Evolutionary conservation across 441 rosid species (phyloP), one percentile per base, ranked within the genome.

Genomic region (Gossypium lobatum): DNA sequence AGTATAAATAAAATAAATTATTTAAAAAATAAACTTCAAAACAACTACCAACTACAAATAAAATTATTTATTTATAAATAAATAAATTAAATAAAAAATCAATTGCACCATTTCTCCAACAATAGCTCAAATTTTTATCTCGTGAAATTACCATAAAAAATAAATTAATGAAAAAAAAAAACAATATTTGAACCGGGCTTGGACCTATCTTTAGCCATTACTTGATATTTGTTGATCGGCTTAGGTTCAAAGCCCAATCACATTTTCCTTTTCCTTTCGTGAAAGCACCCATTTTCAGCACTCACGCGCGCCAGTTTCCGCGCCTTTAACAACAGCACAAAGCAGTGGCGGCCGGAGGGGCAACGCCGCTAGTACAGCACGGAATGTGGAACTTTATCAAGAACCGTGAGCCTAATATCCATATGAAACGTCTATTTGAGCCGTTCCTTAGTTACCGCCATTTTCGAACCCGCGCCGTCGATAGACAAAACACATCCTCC

Each of bases 361-460:
- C 54, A n/a, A 9, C 74, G 31, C 59, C n/a, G 65, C 20, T 37
- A n/a, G 45, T 37, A 26, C 17, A 20, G 28, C 71, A 8, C 13
- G 71, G 48, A 61, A 53, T 85, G 94, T 80, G 76, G 87, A 76
- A 45, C 74, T 75, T 78, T 48, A 77, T 79, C 72, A 76, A 80
- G 54, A 71, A 78, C 67, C 71, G 69, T 45, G 59, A 65, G 48
- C 4, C 75, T 50, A 70, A 64, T 55, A 75, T 71, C 75, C 68
- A 68, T 28, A 50, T 31, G 17, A 76, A 45, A 60, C 34, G 54
- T 21, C 11, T 79, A 39, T 10, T 67, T 55, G 46, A 65, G 20
- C 60, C 70, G n/a, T 57, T 53, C 75, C 69, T 61, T 74, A 59
- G 46, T 60, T 48, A 54, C 77, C 85, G 91, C 65, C 64, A 73